Conservation (phyloP, 257 asterid genomes). For the Cruciata laevipes region DNA sequence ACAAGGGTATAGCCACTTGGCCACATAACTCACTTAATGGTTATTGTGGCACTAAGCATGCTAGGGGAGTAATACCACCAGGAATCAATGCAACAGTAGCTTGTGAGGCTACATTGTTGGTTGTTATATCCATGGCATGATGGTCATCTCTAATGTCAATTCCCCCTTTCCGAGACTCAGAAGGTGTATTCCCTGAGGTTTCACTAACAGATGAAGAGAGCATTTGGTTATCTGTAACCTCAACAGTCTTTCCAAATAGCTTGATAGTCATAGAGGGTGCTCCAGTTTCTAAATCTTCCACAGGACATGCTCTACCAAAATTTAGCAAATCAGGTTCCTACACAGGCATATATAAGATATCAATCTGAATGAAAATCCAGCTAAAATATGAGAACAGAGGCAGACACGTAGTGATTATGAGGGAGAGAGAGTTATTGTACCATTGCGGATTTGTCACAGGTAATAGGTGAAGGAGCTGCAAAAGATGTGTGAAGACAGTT, state of each 20-base stretch:
- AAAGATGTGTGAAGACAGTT: slow-evolving; percentile 26
- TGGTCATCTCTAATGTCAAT: slow-evolving; percentile 14
- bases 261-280: slow-evolving; percentile 41
- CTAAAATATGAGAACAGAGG: neutral
- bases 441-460: slow-evolving; percentile 24
- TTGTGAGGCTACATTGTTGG: slow-evolving; percentile 25
- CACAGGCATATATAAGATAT: slow-evolving; percentile 1
- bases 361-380: slow-evolving; percentile 10
- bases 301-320: slow-evolving; percentile 30
- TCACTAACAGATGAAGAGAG: slow-evolving; percentile 21
- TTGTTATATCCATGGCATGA: slow-evolving; percentile 11
- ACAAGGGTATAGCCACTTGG: slow-evolving; percentile 38
- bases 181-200: slow-evolving; percentile 16
- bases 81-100: slow-evolving; percentile 27
- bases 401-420: neutral
- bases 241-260: slow-evolving; percentile 65
- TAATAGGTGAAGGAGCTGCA: slow-evolving; percentile 19
- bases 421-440: slow-evolving; percentile 22
- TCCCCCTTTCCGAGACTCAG: slow-evolving; percentile 17
- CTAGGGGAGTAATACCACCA: slow-evolving; percentile 17
- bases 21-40: slow-evolving; percentile 18
- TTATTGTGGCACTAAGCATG: slow-evolving; percentile 26
- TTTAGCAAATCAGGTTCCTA: slow-evolving; percentile 52
- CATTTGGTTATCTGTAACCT: slow-evolving; percentile 32
- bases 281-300: slow-evolving; percentile 26